Base-by-base conservation (phyloP, 139 green algal species). In the Coccomyxa sp. region DNA sequence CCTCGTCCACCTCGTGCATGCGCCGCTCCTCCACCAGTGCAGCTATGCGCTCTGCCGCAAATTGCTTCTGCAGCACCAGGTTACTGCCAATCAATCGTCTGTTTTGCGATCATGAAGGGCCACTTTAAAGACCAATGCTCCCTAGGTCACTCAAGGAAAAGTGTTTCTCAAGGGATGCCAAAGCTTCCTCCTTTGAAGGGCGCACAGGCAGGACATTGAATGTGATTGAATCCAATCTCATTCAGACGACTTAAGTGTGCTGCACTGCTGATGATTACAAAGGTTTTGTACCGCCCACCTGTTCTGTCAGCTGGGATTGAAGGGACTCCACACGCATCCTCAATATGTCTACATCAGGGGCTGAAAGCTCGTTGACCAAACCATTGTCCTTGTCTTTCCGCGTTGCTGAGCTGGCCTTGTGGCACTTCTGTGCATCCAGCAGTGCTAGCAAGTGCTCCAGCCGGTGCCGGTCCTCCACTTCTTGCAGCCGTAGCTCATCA, bases 301-400 rank as follows among this genome's bases (percentile, higher is more conserved):
- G 88, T 80, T 97, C 94, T 31, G 90, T 90, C 38, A 98, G 89
- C 88, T 97, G 94, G 0, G 94, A 93, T 77, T 96, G 88, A 67
- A 98, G 86, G 0, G 91, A 91, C 83, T 97, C 92, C 16, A 96
- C 85, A 67, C 95, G 93, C 14, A 97, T 89, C 71, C 93, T 83
- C 58, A 97, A 87, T 16, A 90, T 87, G 77, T 98, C 94, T 3
- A 86, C 81, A 51, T 51, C 38, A 51, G 38, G 38, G 38, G 38
- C 38, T 7, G 38, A 51, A 11, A 51, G 38, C 38, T 51, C 38
- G 7, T 51, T 51, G 38, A 51, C 38, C 38, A 51, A 51, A 51
- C 3, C 38, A 51, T 51, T 51, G 38, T 51, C 38, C 38, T 7
- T 51, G 38, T 51, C 38, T 51, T 11, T 51, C 38, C 38, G 38